Base-by-base conservation (phyloP, 371 early-diverging fungal species). In the Lichtheimia hyalospora region DNA sequence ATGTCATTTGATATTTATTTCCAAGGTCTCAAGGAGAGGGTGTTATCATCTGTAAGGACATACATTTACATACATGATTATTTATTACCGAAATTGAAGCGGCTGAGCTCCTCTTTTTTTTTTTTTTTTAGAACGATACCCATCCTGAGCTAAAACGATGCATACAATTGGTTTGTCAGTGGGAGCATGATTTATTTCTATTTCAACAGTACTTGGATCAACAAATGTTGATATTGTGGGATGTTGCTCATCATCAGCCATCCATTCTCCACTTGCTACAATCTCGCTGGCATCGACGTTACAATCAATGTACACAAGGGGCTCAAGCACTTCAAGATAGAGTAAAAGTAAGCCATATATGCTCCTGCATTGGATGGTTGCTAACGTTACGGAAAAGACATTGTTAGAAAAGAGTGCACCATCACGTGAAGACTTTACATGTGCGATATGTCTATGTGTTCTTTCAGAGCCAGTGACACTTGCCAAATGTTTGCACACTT, bases 381-480 rank as follows among this genome's bases (percentile, higher is more conserved):
- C 6, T 34, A 34, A 34, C 10, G 34, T 0, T 34, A 10, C 10
- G 34, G 10, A 6, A 51, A 24, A 55, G 56, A 44, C 49, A 3
- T 39, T 57, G 20, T 49, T 57, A 39, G 57, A 57, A 34, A 48
- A 57, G 25, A 57, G 49, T 39, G 46, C 57, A 12, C 62, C 62
- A 14, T 21, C 54, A 8, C 27, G 50, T 8, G 62, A 61, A 1
- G 62, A 61, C 21, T 61, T 61, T 27, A 55, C 50, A n/a, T 61
- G 62, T 55, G 62, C 62, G 2, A 61, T 61, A 40, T 61, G 62
- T 18, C 54, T 61, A 14, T 48, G 41, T 2, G 40, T 61, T 2
- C 50, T 61, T 8, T 44, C 49, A 24, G 62, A 61, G 14, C 62
- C 62, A 14, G 50, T 61, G 14, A 61, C 62, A 5, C 28, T 61